Conservation (phyloP, 257 asterid genomes). For the Eucommia ulmoides region DNA sequence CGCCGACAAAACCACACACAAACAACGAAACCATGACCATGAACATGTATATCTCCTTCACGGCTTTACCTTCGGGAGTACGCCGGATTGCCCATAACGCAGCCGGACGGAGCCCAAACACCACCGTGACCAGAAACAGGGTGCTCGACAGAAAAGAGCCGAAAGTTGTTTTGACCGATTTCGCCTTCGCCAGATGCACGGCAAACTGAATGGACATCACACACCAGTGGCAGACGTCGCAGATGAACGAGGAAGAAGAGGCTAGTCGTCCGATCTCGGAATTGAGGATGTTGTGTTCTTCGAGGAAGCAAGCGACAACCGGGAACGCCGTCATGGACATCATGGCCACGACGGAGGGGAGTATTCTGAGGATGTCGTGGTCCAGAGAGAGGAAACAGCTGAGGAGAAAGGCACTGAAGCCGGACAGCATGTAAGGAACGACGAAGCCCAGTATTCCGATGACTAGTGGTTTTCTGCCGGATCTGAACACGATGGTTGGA, state of each 20-base stretch:
- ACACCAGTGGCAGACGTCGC: constrained; percentile 46
- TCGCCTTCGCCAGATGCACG: constrained; percentile 16
- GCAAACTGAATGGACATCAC: constrained; percentile 22
- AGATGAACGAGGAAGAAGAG: constrained; percentile 47
- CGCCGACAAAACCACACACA: constrained; percentile 37
- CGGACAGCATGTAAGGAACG: constrained; percentile 36
- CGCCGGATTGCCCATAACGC: constrained; percentile 43
- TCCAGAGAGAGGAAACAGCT: constrained; percentile 29
- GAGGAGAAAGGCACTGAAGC: constrained; percentile 32
- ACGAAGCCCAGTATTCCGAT: constrained; percentile 48
- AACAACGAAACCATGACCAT: constrained; percentile 22
- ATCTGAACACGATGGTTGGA: constrained; percentile 33
- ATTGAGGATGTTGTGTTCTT: constrained; percentile 53
- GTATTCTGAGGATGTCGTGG: constrained; percentile 19
- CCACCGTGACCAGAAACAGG: constrained; percentile 20
- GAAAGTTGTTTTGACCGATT: no score
- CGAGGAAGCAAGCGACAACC: constrained; percentile 49
- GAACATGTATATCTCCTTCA: constrained; percentile 35
- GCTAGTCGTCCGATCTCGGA: constrained; percentile 61
- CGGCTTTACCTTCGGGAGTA: constrained; percentile 44
- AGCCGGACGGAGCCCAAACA: constrained; percentile 41
- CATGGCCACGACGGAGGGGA: constrained; percentile 26
- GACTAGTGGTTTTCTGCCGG: constrained; percentile 41
- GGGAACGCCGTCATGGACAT: constrained; percentile 65
- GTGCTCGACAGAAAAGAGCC: constrained; percentile 20